Percentiles rank a stretch among this genome's conserved stretches.
phyloP scores from a whole-genome alignment of 345 rosid species.

The Rubroshorea leprosula region DNA sequence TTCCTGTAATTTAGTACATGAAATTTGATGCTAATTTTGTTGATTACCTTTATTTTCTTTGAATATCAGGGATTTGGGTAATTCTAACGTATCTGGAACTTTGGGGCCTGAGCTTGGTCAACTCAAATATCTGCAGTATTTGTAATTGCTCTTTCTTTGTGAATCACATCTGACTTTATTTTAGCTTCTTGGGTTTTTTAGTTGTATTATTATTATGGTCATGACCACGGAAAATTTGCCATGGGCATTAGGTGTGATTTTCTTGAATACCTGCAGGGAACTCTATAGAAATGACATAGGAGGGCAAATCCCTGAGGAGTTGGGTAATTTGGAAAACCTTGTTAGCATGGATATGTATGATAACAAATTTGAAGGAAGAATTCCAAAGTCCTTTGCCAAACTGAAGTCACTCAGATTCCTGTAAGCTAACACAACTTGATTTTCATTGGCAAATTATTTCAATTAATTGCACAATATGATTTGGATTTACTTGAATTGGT shows the following conservation, averaged over 20 bases:
- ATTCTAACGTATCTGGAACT: slow-evolving; percentile 59
- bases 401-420: slow-evolving; percentile 61
- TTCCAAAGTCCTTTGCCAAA: slow-evolving; percentile 57
- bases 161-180: not conserved
- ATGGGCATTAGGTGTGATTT: slow-evolving; percentile 1
- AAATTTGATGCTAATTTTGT: not conserved
- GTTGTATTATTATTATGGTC: too few relatives aligned
- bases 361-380: slow-evolving; percentile 49
- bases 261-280: slow-evolving; percentile 44
- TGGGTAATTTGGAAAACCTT: slow-evolving; percentile 52
- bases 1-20: not conserved
- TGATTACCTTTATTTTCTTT: not conserved
- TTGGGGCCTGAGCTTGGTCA: slow-evolving; percentile 65
- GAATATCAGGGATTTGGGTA: slow-evolving; percentile 57
- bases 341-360: slow-evolving; percentile 56
- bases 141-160: slow-evolving; percentile 30
- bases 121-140: slow-evolving; percentile 57
- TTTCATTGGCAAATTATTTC: not conserved
- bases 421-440: slow-evolving; percentile 30
- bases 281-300: slow-evolving; percentile 44
- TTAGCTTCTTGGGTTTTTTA: not conserved
- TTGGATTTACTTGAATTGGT: slow-evolving; percentile 10
- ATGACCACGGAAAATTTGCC: too few relatives aligned
- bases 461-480: not conserved
- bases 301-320: slow-evolving; percentile 51